These are phyloP conservation scores for Mycena crocata DNA, from an alignment of 768 basidiomycete species.

Conservation along the genomic window DNA sequence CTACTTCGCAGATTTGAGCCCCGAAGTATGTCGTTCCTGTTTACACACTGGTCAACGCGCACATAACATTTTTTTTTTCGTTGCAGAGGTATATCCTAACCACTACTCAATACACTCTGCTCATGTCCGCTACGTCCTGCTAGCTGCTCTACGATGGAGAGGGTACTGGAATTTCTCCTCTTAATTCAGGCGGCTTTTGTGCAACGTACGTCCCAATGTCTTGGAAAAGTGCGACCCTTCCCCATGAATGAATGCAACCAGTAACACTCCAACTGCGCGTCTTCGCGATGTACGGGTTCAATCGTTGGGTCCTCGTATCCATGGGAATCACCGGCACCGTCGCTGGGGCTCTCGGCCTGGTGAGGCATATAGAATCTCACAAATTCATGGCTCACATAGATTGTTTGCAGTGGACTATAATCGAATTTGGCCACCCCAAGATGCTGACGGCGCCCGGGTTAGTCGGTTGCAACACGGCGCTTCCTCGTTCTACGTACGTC, in stretches of 20 bases:
- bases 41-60: not conserved
- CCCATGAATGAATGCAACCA: not conserved
- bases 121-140: not conserved
- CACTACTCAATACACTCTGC: not conserved
- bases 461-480: conserved; percentile 27
- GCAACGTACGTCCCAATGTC: conserved; percentile 10
- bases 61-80: not conserved
- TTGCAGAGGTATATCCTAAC: not conserved
- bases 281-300: conserved; percentile 22
- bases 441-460: conserved; percentile 24
- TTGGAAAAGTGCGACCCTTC: not conserved
- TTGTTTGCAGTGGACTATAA: conserved; percentile 26
- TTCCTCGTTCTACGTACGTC: conserved; percentile 22
- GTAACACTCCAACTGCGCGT: conserved; percentile 24
- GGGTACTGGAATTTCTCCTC: conserved; percentile 9
- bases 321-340: not conserved
- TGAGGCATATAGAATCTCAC: not conserved
- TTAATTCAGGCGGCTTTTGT: conserved; percentile 17
- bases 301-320: conserved; percentile 4
- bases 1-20: conserved; percentile 16
- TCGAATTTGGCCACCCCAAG: conserved; percentile 19
- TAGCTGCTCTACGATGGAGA: conserved; percentile 26
- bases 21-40: conserved; percentile 1
- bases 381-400: not conserved
- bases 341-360: conserved; percentile 19